Base-by-base conservation (phyloP, 2,329 filamentous ascomycete genomes). In the Colletotrichum plurivorum region DNA sequence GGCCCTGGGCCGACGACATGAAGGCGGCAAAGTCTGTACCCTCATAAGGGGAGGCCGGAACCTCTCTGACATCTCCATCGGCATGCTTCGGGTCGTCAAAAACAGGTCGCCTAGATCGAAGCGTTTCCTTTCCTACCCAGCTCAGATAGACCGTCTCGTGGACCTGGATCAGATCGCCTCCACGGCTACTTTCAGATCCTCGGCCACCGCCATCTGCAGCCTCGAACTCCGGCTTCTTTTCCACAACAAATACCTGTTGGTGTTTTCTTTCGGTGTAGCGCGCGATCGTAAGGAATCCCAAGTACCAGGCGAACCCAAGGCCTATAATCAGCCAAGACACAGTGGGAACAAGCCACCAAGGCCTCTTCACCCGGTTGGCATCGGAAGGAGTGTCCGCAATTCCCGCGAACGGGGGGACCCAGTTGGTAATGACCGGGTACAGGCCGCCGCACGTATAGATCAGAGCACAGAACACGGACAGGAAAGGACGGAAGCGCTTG, bases 141-240 rank as follows among this genome's bases (percentile, higher is more conserved):
- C 76, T 76, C 15, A 79, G 63, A 57, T 78, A 80, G 0, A 80
- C 78, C 6, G 78, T 80, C 71, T 80, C 78, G n/a, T 80, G 79
- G 8, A 79, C 73, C 27, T 80, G 74, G 3, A 80, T 74, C 31
- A 80, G 75, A 0, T 78, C 78, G 5, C 57, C 59, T 8, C 67
- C 63, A 10, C 5, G 49, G n/a, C 53, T 55, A 12, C 51, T 53
- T 25, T 52, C 57, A 13, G 60, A 56, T 18, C 27, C 41, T 9
- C 39, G 59, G 20, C 59, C 62, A n/a, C 65, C 69, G 6, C 71
- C 71, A 6, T 73, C 62, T 4, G 75, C 77, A 25, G 65, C 69
- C 67, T 80, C 79, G 51, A 80, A 80, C 48, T 79, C 77, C 0
- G 78, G 79, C 53, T 75, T 73, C 63, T 76, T 78, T 69, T 80